Evolutionary conservation across 768 basidiomycete genomes (phyloP).

Genomic region (Amyloporia xantha): DNA sequence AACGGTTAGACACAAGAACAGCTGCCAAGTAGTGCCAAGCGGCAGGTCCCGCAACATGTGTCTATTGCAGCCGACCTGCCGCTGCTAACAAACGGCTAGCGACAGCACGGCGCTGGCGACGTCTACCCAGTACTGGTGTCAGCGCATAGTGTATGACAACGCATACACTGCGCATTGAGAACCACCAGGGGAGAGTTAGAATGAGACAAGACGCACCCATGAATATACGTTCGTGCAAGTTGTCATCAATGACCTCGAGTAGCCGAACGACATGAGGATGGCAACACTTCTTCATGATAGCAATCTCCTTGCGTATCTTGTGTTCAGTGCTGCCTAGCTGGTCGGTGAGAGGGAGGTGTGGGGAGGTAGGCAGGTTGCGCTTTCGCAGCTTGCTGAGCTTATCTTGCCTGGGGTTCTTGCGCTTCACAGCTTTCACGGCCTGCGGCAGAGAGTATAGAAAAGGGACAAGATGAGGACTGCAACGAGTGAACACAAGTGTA

Average conservation of each 20-base stretch:
- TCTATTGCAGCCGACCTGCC: neutral
- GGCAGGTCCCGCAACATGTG: too few relatives aligned
- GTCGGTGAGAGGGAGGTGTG: constrained; percentile 55
- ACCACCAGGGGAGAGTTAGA: neutral
- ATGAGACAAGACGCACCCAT: constrained; percentile 60
- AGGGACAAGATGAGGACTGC: neutral
- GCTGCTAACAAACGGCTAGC: neutral
- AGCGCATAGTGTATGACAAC: neutral
- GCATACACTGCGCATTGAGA: too few relatives aligned
- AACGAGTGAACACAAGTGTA: neutral
- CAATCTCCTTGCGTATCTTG: constrained; percentile 90
- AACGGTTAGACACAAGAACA: too few relatives aligned
- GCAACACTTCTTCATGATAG: constrained; percentile 95
- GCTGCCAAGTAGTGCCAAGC: too few relatives aligned
- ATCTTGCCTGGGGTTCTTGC: constrained; percentile 65
- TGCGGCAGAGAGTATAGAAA: constrained; percentile 22
- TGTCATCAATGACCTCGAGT: constrained; percentile 93
- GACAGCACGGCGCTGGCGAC: neutral
- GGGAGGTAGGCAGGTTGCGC: constrained; percentile 36
- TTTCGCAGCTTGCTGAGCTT: constrained; percentile 43
- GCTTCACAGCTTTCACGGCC: constrained; percentile 77
- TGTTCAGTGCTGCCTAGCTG: constrained; percentile 66
- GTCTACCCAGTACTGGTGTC: neutral
- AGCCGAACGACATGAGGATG: constrained; percentile 88
- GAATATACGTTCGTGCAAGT: constrained; percentile 80